Conservation (phyloP, 2,329 filamentous ascomycete species). For the Xylaria sp. region DNA sequence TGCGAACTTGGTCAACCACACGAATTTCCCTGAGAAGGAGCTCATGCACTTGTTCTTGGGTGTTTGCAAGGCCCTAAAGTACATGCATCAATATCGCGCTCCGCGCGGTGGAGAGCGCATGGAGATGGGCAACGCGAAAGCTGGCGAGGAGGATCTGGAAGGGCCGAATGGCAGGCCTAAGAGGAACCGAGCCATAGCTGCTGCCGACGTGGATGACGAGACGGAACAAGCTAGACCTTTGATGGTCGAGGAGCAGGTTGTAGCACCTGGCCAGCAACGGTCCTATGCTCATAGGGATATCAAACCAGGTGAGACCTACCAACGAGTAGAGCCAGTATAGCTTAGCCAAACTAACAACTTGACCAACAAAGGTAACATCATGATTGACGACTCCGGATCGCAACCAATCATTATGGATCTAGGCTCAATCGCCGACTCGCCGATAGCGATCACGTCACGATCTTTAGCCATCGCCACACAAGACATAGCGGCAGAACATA, state of each 20-base stretch:
- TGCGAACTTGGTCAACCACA: constrained; percentile 96
- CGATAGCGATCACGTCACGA: constrained; percentile 88
- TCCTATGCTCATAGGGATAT: constrained; percentile 97
- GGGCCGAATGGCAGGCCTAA: constrained; percentile 54
- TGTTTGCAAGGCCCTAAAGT: constrained; percentile 85
- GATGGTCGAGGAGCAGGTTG: constrained; percentile 81
- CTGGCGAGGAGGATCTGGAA: constrained; percentile 56
- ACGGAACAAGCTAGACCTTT: constrained; percentile 82
- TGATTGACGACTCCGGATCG: constrained; percentile 92
- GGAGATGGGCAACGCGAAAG: constrained; percentile 60
- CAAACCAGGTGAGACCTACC: constrained; percentile 78
- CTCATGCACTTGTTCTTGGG: constrained; percentile 93
- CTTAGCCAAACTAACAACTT: constrained; percentile 10
- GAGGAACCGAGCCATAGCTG: constrained; percentile 51
- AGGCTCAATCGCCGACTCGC: constrained; percentile 87
- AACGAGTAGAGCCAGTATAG: not conserved
- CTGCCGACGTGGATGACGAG: constrained; percentile 74
- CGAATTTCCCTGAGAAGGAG: constrained; percentile 85
- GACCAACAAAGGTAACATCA: constrained; percentile 80
- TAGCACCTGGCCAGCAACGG: constrained; percentile 74
- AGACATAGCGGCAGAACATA: constrained; percentile 94
- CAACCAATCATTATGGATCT: constrained; percentile 97
- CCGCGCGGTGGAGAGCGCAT: constrained; percentile 59
- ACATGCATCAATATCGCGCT: constrained; percentile 90
- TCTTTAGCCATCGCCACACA: constrained; percentile 92